Evolutionary conservation across 805 yeast species (phyloP).

Genomic region (Zygosaccharomyces gambellarensis): DNA sequence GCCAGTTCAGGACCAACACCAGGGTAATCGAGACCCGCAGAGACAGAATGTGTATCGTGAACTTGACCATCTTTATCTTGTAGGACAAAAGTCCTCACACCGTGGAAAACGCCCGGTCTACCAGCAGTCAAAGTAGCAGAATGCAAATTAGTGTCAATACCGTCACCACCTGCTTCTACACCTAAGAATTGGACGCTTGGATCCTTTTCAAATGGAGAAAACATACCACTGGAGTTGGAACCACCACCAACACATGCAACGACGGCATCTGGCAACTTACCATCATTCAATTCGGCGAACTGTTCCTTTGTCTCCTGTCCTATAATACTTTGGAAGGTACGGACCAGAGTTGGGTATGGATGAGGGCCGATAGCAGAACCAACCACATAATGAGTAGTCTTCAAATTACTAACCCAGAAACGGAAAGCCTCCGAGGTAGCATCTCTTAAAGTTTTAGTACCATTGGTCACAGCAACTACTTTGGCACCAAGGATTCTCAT

Average conservation of each 20-base stretch:
- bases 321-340: constrained; percentile 96
- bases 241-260: constrained; percentile 99
- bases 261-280: constrained; percentile 84
- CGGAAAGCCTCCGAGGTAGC: constrained; percentile 98
- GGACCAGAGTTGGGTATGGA: constrained; percentile 95
- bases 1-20: constrained; percentile 99
- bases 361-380: constrained; percentile 99
- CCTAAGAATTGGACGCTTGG: constrained; percentile 75
- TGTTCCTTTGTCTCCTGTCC: constrained; percentile 94
- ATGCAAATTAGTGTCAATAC: constrained; percentile 80
- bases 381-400: constrained; percentile 87
- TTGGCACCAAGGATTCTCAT: constrained; percentile 95
- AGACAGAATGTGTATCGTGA: constrained; percentile 94
- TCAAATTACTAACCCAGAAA: constrained; percentile 85
- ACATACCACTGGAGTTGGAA: constrained; percentile 93
- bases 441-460: constrained; percentile 93
- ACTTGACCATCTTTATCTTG: constrained; percentile 94
- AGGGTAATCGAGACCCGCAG: constrained; percentile 98
- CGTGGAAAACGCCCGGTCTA: constrained; percentile 95
- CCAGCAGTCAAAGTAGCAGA: constrained; percentile 96
- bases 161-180: constrained; percentile 99
- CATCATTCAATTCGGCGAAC: constrained; percentile 70
- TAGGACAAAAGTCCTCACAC: constrained; percentile 89
- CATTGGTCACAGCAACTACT: constrained; percentile 88
- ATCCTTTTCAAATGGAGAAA: constrained; percentile 88